Percentiles rank a stretch among this genome's conserved stretches.
phyloP scores from a whole-genome alignment of 2,329 filamentous ascomycete species.

The Bipolaris sorokiniana region DNA sequence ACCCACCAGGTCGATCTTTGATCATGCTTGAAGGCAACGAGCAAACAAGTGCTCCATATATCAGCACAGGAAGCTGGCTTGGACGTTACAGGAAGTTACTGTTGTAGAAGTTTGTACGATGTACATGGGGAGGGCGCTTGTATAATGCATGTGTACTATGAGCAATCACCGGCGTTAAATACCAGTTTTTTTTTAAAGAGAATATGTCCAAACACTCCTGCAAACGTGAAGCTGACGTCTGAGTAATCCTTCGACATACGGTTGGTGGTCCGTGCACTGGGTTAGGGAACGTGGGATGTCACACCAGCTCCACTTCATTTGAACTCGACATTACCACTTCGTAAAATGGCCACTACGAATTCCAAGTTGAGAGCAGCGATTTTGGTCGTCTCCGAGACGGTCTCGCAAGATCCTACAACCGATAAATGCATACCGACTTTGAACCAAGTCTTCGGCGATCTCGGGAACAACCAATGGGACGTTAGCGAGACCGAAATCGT shows the following conservation, averaged over 20 bases:
- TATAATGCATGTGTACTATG: constrained; percentile 50
- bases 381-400: constrained; percentile 89
- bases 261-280: constrained; percentile 29
- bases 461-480: constrained; percentile 74
- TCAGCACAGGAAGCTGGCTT: constrained; percentile 20
- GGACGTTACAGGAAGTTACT: constrained; percentile 5
- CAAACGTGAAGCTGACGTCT: constrained; percentile 1
- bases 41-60: constrained; percentile 12
- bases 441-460: constrained; percentile 69
- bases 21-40: constrained; percentile 3
- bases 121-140: constrained; percentile 10
- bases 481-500: constrained; percentile 75
- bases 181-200: constrained; percentile 20
- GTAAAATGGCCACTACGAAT: constrained; percentile 43
- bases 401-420: constrained; percentile 75
- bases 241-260: constrained; percentile 6
- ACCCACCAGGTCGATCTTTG: constrained; percentile 1
- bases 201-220: neutral
- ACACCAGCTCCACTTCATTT: constrained; percentile 27
- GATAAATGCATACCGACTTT: constrained; percentile 75
- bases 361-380: constrained; percentile 72
- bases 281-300: constrained; percentile 23
- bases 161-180: constrained; percentile 38
- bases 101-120: constrained; percentile 9
- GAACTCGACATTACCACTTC: constrained; percentile 20